A percentile compares a stretch with the other conserved stretches of the same genome.
Evolutionary conservation across 169 alveolate species (phyloP).

Genomic region (Eimeria maxima): DNA sequence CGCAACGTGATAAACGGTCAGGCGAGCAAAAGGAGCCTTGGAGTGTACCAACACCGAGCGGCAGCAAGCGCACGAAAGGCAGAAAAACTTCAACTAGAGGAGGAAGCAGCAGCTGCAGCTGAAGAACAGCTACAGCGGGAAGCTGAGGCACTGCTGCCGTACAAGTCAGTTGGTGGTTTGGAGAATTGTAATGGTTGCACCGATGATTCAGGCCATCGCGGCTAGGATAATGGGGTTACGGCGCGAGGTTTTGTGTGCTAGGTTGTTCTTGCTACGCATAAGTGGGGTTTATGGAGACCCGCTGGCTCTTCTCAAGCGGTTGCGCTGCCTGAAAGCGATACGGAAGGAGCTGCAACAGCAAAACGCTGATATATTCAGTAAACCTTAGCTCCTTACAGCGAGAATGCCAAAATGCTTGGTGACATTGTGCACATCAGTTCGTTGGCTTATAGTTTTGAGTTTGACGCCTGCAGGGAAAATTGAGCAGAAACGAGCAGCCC

Average conservation of each 20-base stretch:
- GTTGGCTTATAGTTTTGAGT: not conserved
- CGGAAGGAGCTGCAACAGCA: slow-evolving; percentile 69
- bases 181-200: not conserved
- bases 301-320: slow-evolving; percentile 48
- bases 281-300: slow-evolving; percentile 57
- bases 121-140: slow-evolving; percentile 49
- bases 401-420: not conserved
- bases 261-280: slow-evolving; percentile 39
- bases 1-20: slow-evolving; percentile 45
- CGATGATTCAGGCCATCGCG: not conserved
- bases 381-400: not conserved
- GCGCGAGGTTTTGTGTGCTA: slow-evolving; percentile 8
- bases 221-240: not conserved
- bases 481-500: slow-evolving; percentile 6
- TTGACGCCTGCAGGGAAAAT: slow-evolving; percentile 28
- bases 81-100: slow-evolving; percentile 30
- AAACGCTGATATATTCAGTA: not conserved
- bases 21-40: slow-evolving; percentile 47
- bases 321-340: slow-evolving; percentile 35
- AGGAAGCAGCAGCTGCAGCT: slow-evolving; percentile 56
- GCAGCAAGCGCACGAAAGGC: slow-evolving; percentile 31
- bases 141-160: slow-evolving; percentile 45
- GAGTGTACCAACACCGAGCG: slow-evolving; percentile 48
- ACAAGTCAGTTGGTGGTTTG: slow-evolving; percentile 14
- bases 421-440: not conserved